These are phyloP conservation scores for Pythium graminicola DNA, from an alignment of 352 stramenopile species.

Conservation along the genomic window DNA sequence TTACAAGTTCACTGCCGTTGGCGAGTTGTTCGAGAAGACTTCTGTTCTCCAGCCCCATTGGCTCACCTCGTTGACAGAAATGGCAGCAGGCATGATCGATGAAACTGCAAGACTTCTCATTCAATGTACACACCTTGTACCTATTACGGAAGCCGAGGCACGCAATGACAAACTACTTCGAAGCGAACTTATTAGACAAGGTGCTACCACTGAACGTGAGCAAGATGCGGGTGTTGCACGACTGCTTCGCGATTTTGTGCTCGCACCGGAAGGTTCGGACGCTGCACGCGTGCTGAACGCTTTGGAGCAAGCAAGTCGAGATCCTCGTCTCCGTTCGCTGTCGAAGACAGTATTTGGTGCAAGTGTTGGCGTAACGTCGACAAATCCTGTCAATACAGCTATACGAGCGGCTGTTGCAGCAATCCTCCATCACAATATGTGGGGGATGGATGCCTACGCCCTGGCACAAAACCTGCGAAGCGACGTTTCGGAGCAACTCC, in stretches of 20 bases:
- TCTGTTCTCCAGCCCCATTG: slow-evolving; percentile 52
- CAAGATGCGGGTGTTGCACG: slow-evolving; percentile 51
- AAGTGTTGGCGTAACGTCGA: background rate
- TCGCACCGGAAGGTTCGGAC: slow-evolving; percentile 30
- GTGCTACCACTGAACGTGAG: slow-evolving; percentile 34
- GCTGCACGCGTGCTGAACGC: slow-evolving; percentile 20
- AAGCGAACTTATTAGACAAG: slow-evolving; percentile 65
- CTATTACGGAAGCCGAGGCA: slow-evolving; percentile 42
- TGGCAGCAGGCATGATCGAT: slow-evolving; percentile 39
- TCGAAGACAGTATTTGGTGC: background rate
- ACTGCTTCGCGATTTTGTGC: slow-evolving; percentile 55
- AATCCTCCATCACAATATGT: slow-evolving; percentile 86
- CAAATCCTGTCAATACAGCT: slow-evolving; percentile 39
- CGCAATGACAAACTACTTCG: slow-evolving; percentile 48
- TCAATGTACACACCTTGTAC: slow-evolving; percentile 37
- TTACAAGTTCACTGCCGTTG: slow-evolving; percentile 65
- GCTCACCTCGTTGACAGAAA: slow-evolving; percentile 48
- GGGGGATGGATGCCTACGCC: slow-evolving; percentile 74
- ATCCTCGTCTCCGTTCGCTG: background rate
- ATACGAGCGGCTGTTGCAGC: slow-evolving; percentile 66
- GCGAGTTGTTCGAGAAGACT: slow-evolving; percentile 59
- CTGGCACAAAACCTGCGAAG: slow-evolving; percentile 47
- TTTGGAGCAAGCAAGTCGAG: slow-evolving; percentile 10
- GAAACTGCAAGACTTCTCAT: slow-evolving; percentile 48
- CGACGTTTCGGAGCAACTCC: slow-evolving; percentile 60